Evolutionary conservation across 352 stramenopile species (phyloP).

Genomic region (Globisporangium cylindrosporum): DNA sequence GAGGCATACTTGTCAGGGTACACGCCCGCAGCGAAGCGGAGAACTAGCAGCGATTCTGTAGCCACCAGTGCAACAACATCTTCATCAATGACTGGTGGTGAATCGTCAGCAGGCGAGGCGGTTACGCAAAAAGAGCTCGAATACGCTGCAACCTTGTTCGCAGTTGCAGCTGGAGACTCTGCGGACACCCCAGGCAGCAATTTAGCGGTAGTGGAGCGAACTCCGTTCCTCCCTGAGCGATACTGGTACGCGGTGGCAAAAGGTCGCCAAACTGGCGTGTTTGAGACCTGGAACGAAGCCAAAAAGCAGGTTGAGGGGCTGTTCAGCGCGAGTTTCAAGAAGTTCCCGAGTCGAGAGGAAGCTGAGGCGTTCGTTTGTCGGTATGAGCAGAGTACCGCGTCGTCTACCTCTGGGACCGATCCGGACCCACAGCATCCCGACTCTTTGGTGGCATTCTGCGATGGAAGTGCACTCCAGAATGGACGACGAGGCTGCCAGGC

Average conservation of each 20-base stretch:
- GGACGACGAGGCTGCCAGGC: conserved; percentile 47
- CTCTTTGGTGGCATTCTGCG: conserved; percentile 76
- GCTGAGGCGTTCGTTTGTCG: background rate
- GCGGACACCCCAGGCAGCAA: background rate
- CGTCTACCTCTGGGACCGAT: conserved; percentile 11
- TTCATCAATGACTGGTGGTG: background rate
- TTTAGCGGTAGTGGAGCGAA: background rate
- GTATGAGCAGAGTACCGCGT: conserved; percentile 12
- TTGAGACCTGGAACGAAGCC: conserved; percentile 47
- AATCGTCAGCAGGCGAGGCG: background rate
- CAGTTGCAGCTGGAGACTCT: background rate
- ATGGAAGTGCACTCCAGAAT: conserved; percentile 69
- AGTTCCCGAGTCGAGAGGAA: conserved; percentile 34
- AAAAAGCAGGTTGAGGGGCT: conserved; percentile 54
- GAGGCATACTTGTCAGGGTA: conserved; percentile 22
- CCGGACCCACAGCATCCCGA: conserved; percentile 45
- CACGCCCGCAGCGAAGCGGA: background rate
- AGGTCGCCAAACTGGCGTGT: conserved; percentile 49
- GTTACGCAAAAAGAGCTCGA: background rate
- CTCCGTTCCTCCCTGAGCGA: background rate
- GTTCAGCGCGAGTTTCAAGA: conserved; percentile 53
- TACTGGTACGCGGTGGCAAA: conserved; percentile 60
- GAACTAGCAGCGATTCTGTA: background rate
- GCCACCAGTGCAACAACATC: background rate
- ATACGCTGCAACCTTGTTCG: background rate